Percentiles rank a stretch among this genome's conserved stretches.
Evolutionary conservation across 805 yeast species (phyloP).

Genomic region (Hagleromyces aurorensis): DNA sequence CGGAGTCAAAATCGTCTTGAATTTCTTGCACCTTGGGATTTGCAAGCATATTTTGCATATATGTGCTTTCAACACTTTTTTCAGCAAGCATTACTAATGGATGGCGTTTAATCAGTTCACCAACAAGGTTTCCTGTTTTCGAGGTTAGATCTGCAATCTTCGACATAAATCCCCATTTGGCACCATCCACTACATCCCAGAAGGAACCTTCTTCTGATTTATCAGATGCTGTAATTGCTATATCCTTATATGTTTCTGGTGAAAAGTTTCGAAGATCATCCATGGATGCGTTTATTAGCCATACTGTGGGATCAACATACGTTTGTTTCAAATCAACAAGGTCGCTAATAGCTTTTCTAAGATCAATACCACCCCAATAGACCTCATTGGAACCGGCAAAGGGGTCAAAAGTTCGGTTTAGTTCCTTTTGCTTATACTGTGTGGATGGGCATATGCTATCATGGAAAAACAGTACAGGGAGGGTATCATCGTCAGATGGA

Average conservation of each 20-base stretch:
- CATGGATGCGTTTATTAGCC: slow-evolving; percentile 67
- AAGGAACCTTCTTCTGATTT: slow-evolving; percentile 5
- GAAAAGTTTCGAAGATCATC: slow-evolving; percentile 36
- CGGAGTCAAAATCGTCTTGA: slow-evolving; percentile 86
- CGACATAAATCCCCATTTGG: slow-evolving; percentile 83
- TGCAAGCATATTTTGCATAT: slow-evolving; percentile 45
- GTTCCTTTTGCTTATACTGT: slow-evolving; percentile 46
- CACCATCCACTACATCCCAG: slow-evolving; percentile 30
- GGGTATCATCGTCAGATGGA: slow-evolving; percentile 38
- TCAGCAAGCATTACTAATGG: slow-evolving; percentile 31
- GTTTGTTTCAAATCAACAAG: slow-evolving; percentile 61
- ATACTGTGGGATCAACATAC: slow-evolving; percentile 61
- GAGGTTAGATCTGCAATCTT: slow-evolving; percentile 73
- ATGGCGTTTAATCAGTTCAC: slow-evolving; percentile 20
- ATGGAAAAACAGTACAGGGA: slow-evolving; percentile 88
- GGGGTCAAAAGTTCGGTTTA: slow-evolving; percentile 64
- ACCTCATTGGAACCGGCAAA: slow-evolving; percentile 49
- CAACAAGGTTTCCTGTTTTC: slow-evolving; percentile 22
- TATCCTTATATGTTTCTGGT: slow-evolving; percentile 6
- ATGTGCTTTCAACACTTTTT: slow-evolving; percentile 35
- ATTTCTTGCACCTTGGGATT: slow-evolving; percentile 76
- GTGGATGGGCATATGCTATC: slow-evolving; percentile 83
- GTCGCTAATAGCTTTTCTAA: slow-evolving; percentile 46
- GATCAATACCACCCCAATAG: slow-evolving; percentile 90
- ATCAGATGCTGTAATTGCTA: neutral